These are phyloP conservation scores for Podospora australis DNA, from an alignment of 495 filamentous ascomycete species.

Conservation along the genomic window DNA sequence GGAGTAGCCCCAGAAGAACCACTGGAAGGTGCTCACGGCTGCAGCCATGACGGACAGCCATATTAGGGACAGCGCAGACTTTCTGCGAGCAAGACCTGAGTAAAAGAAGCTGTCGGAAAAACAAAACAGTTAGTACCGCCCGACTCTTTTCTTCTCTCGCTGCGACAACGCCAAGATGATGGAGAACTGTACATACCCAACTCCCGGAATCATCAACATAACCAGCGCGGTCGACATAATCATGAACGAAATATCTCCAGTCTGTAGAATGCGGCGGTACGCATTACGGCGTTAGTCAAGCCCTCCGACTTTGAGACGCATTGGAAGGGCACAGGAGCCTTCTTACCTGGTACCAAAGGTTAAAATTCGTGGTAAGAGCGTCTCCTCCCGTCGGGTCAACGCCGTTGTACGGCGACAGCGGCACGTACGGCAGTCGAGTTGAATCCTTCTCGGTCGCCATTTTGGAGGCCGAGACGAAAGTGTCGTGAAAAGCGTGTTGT, in stretches of 20 bases:
- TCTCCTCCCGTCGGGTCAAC: conserved; percentile 62
- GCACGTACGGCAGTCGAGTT: conserved; percentile 43
- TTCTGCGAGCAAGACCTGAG: conserved; percentile 86
- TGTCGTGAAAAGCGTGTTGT: no score
- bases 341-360: conserved; percentile 75
- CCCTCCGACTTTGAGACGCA: neutral
- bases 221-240: conserved; percentile 82
- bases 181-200: conserved; percentile 49
- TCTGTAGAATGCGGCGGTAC: conserved; percentile 41
- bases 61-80: conserved; percentile 87
- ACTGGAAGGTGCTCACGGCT: conserved; percentile 86
- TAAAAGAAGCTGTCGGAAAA: conserved; percentile 71
- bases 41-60: conserved; percentile 93
- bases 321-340: neutral
- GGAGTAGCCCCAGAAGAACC: conserved; percentile 99
- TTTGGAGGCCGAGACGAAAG: neutral
- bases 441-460: conserved; percentile 28
- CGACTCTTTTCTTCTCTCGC: no score
- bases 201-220: conserved; percentile 94
- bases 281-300: conserved; percentile 9
- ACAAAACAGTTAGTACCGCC: conserved; percentile 9
- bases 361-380: conserved; percentile 64
- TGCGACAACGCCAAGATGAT: conserved; percentile 1
- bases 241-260: conserved; percentile 85
- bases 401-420: conserved; percentile 61